Evolutionary conservation across 192 early-diverging fungal genomes (phyloP).

Genomic region (Gryganskiella cystojenkinii): DNA sequence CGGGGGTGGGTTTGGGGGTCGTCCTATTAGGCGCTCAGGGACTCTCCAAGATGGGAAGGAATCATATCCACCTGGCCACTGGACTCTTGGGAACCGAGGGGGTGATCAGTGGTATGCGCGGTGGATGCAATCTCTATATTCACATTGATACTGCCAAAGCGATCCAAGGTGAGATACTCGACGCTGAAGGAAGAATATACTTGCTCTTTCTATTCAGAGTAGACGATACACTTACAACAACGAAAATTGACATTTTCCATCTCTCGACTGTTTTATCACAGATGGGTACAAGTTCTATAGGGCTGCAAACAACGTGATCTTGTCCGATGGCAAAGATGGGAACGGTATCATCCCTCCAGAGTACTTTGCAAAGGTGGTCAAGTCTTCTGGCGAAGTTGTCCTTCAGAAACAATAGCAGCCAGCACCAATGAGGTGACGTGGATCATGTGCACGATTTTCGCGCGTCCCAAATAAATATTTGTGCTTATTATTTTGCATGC

Average conservation of each 20-base stretch:
- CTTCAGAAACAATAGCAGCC: too few relatives aligned
- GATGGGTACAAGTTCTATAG: constrained; percentile 83
- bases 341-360: constrained; percentile 69
- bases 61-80: constrained; percentile 91
- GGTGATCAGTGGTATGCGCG: constrained; percentile 87
- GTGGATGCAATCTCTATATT: constrained; percentile 75
- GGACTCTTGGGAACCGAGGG: constrained; percentile 71
- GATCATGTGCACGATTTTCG: too few relatives aligned
- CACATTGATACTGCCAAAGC: constrained; percentile 82
- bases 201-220: too few relatives aligned
- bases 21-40: constrained; percentile 61
- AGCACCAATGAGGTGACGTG: too few relatives aligned
- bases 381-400: constrained; percentile 24
- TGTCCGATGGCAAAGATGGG: constrained; percentile 78
- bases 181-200: not conserved
- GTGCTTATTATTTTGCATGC: not conserved
- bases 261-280: not conserved
- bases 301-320: constrained; percentile 85
- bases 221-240: too few relatives aligned
- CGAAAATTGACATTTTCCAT: not conserved
- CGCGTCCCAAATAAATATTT: too few relatives aligned
- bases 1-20: not conserved
- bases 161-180: constrained; percentile 61
- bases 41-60: constrained; percentile 81
- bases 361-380: constrained; percentile 76